Evolutionary conservation across 768 basidiomycete species (phyloP).

Genomic region (Boletus coccyginus): DNA sequence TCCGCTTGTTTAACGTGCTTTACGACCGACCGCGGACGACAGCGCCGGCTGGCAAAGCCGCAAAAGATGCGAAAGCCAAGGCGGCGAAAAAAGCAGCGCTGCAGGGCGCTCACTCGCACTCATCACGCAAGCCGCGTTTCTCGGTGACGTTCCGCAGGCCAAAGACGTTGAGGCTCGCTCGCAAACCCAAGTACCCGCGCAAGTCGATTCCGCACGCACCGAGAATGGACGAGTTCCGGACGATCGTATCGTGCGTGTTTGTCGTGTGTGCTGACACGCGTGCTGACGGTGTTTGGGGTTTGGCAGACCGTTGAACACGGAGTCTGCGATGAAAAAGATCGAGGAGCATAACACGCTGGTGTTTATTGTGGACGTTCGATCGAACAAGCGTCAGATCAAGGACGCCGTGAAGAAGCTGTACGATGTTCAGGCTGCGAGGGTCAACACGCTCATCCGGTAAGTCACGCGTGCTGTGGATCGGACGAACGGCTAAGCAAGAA

Average conservation of each 20-base stretch:
- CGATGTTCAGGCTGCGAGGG: constrained; percentile 92
- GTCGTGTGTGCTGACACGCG: no score
- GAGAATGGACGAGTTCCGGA: constrained; percentile 95
- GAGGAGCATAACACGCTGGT: constrained; percentile 99
- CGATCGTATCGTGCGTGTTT: constrained; percentile 78
- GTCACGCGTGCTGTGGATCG: constrained; percentile 21
- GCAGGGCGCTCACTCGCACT: constrained; percentile 76
- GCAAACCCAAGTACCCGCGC: constrained; percentile 91
- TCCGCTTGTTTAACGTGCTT: constrained; percentile 26
- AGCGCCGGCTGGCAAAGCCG: constrained; percentile 29
- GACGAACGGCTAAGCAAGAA: neutral
- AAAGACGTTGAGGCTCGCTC: constrained; percentile 83
- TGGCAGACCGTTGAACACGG: constrained; percentile 82
- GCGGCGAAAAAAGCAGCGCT: constrained; percentile 95
- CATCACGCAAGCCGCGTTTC: constrained; percentile 76
- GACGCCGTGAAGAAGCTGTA: constrained; percentile 99
- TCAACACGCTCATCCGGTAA: constrained; percentile 98
- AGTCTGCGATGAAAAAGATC: constrained; percentile 99
- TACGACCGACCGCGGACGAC: neutral
- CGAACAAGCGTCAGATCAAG: constrained; percentile 99
- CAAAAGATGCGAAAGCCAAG: constrained; percentile 72
- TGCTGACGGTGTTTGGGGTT: neutral
- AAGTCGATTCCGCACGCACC: constrained; percentile 91
- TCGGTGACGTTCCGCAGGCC: constrained; percentile 95
- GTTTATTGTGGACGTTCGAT: constrained; percentile 91